Evolutionary conservation across 2,329 filamentous ascomycete genomes (phyloP), one percentile per base, ranked within the genome.

Genomic region (Fusarium sacchari): DNA sequence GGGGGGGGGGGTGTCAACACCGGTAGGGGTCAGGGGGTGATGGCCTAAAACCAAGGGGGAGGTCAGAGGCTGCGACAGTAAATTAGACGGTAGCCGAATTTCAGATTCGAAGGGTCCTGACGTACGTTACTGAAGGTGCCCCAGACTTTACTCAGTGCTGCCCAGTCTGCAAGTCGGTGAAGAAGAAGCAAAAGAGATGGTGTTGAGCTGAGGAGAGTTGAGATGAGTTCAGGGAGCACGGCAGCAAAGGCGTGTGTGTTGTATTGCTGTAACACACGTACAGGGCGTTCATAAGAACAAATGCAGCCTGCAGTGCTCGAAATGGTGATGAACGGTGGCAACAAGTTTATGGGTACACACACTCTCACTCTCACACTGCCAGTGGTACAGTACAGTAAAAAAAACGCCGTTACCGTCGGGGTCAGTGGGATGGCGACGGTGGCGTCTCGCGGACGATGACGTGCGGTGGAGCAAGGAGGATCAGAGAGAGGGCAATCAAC

Each of bases 361-460:
- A 50, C 46, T 46, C 20, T 37, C 36, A 18, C 36, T n/a, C 39
- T 20, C 47, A 34, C 42, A 43, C 24, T 8, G 36, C 36, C 37
- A 63, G 32, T 32, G 46, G 40, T 39, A 20, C 32, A 32, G 32
- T 32, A 12, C n/a, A n/a, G n/a, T n/a, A n/a, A n/a, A 52, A 44
- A 71, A 59, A 60, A 52, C 52, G 67, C 71, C 71, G 70, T 73
- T 67, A 68, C 70, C 42, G 64, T 69, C 47, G 36, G 66, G 47
- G 42, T 70, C 59, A 47, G 67, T 67, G 61, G 70, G 67, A 71
- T 71, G 67, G 72, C 62, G 72, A 71, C 56, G 60, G 73, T 76
- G 73, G 73, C 73, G 73, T 76, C 73, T 72, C 64, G 67, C 60
- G 32, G 73, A 37, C 73, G 67, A 76, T 76, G 73, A 76, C 72